These are phyloP conservation scores for Botryotinia narcissicola DNA, from an alignment of 2,329 filamentous ascomycete species.

Conservation along the genomic window DNA sequence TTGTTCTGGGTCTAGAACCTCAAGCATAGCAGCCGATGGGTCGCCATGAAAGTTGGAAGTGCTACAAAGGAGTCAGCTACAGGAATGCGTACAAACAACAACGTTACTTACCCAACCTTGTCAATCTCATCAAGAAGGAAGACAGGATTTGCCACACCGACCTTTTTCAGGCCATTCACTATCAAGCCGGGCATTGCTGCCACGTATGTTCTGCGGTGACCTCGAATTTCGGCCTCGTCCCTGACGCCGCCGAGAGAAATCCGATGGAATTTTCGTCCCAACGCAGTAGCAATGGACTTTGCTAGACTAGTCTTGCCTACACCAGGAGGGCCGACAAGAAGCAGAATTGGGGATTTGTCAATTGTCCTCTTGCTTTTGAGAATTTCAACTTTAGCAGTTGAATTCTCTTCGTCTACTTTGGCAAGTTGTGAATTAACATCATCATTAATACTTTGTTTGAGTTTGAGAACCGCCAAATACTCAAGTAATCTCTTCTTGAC, in stretches of 20 bases:
- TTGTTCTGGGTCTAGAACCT: constrained; percentile 95
- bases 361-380: constrained; percentile 80
- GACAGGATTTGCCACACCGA: constrained; percentile 91
- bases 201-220: constrained; percentile 92
- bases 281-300: constrained; percentile 84
- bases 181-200: constrained; percentile 98
- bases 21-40: constrained; percentile 94
- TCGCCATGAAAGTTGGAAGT: constrained; percentile 91
- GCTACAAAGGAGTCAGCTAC: constrained; percentile 39
- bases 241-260: constrained; percentile 94
- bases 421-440: constrained; percentile 78
- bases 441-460: constrained; percentile 89
- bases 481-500: constrained; percentile 96
- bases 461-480: constrained; percentile 90
- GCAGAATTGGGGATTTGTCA: constrained; percentile 93
- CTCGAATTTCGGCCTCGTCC: constrained; percentile 95
- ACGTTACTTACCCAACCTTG: constrained; percentile 63
- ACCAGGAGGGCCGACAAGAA: constrained; percentile 89
- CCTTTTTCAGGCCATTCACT: constrained; percentile 91
- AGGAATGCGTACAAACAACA: neutral
- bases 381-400: constrained; percentile 62
- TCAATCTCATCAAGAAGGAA: constrained; percentile 97
- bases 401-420: constrained; percentile 58
- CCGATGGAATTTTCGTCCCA: constrained; percentile 93
- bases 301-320: constrained; percentile 96